These are phyloP conservation scores for Dimocarpus longan DNA, from an alignment of 345 rosid genomes.

Conservation along the genomic window DNA sequence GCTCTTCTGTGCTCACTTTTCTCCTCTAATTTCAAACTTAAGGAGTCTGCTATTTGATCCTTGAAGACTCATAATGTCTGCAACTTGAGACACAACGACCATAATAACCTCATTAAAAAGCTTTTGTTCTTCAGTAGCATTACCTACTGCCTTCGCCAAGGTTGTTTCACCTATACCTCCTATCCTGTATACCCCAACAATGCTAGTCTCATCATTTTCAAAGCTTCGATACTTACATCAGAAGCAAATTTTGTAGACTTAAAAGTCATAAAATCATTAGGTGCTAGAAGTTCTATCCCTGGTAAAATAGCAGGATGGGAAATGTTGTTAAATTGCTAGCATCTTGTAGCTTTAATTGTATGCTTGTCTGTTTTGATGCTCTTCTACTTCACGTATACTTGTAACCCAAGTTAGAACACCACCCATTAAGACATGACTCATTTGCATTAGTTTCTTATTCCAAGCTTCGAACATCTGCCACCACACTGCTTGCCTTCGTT, in stretches of 20 bases:
- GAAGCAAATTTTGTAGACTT: neutral
- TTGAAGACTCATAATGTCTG: constrained; percentile 6
- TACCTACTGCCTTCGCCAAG: constrained; percentile 13
- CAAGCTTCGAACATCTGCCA: neutral
- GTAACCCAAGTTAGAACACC: neutral
- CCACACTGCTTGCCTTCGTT: neutral
- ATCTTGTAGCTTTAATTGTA: neutral
- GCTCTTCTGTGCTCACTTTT: constrained; percentile 1
- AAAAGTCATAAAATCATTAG: neutral
- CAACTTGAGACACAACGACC: neutral
- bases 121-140: neutral
- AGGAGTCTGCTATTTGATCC: neutral
- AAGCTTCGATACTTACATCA: neutral
- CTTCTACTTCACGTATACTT: neutral
- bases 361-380: neutral
- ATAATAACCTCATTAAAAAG: constrained; percentile 2
- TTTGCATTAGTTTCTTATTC: neutral
- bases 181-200: constrained; percentile 18
- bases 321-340: neutral
- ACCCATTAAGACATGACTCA: neutral
- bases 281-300: neutral
- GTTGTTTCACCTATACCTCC: constrained; percentile 29
- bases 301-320: neutral
- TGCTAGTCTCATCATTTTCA: neutral
- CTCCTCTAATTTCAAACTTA: neutral